These are phyloP conservation scores for Candida quercuum DNA, from an alignment of 805 yeast genomes.

Conservation along the genomic window DNA sequence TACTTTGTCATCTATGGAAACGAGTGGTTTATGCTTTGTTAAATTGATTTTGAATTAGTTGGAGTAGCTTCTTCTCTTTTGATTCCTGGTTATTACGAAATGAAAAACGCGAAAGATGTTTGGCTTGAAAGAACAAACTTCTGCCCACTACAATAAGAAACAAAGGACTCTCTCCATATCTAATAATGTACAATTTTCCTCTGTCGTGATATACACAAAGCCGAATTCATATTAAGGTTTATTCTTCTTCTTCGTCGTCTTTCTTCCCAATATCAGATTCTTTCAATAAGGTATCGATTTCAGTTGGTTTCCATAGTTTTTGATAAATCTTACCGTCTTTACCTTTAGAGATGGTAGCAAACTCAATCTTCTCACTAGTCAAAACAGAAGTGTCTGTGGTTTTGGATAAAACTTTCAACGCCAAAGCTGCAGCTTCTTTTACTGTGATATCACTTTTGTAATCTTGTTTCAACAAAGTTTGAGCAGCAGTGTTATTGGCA, in stretches of 20 bases:
- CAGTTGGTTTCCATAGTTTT: constrained; percentile 75
- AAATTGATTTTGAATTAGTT: too few relatives aligned
- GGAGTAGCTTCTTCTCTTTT: too few relatives aligned
- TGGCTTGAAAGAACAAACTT: too few relatives aligned
- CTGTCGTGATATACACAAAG: too few relatives aligned
- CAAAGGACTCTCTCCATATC: too few relatives aligned
- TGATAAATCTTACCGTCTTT: constrained; percentile 50
- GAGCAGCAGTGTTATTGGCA: constrained; percentile 94
- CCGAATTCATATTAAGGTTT: not conserved
- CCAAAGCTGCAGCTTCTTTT: constrained; percentile 78
- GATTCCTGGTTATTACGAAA: too few relatives aligned
- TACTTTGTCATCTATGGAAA: not conserved
- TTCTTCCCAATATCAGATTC: constrained; percentile 63
- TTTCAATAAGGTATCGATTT: constrained; percentile 69
- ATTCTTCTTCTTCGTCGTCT: constrained; percentile 40
- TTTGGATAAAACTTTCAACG: constrained; percentile 86
- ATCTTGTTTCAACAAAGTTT: constrained; percentile 91
- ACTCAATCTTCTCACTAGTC: constrained; percentile 87
- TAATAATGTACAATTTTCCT: too few relatives aligned
- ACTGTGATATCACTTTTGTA: constrained; percentile 75
- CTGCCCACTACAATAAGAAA: too few relatives aligned
- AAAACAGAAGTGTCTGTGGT: constrained; percentile 87
- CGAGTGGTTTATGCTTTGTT: too few relatives aligned
- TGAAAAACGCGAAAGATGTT: too few relatives aligned
- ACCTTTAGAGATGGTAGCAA: constrained; percentile 66